Evolutionary conservation across 2,329 filamentous ascomycete species (phyloP).

Genomic region (Harringtonia aguacate): DNA sequence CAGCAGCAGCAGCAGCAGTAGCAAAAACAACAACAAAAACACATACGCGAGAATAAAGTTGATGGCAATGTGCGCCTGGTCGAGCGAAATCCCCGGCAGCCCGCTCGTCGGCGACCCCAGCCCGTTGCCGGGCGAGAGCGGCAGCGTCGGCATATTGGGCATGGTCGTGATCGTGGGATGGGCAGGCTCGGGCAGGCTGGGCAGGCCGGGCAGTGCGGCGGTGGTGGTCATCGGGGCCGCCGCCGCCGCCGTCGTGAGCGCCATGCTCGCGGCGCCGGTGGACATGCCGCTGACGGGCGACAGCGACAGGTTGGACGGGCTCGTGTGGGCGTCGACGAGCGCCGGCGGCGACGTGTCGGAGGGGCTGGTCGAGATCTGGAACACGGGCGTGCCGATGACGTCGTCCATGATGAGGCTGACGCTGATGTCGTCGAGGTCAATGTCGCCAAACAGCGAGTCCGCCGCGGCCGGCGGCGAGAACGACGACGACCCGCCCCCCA

Average conservation of each 20-base stretch:
- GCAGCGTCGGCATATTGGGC: neutral
- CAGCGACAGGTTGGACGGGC: too few relatives aligned
- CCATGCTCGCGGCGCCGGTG: too few relatives aligned
- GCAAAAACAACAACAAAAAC: neutral
- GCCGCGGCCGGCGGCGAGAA: neutral
- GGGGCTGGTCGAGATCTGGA: conserved; percentile 22
- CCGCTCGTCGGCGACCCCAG: neutral
- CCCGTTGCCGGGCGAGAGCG: too few relatives aligned
- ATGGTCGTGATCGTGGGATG: too few relatives aligned
- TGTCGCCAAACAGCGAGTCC: conserved; percentile 18
- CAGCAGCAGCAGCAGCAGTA: neutral
- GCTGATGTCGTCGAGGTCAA: conserved; percentile 26
- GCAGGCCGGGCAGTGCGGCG: too few relatives aligned
- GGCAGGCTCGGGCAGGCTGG: too few relatives aligned
- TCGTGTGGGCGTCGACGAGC: too few relatives aligned
- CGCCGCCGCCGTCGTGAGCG: too few relatives aligned
- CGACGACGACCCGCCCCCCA: neutral
- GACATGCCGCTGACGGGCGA: too few relatives aligned
- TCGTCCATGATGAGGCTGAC: conserved; percentile 31
- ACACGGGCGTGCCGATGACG: conserved; percentile 29
- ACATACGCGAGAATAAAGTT: conserved; percentile 44
- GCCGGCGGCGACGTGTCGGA: neutral
- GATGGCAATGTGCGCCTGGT: conserved; percentile 33
- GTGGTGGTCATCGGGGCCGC: too few relatives aligned
- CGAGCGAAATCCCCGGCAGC: conserved; percentile 19